A percentile compares a stretch with the other conserved stretches of the same genome.
phyloP scores from a whole-genome alignment of 345 rosid genomes.

The Microcos paniculata region DNA sequence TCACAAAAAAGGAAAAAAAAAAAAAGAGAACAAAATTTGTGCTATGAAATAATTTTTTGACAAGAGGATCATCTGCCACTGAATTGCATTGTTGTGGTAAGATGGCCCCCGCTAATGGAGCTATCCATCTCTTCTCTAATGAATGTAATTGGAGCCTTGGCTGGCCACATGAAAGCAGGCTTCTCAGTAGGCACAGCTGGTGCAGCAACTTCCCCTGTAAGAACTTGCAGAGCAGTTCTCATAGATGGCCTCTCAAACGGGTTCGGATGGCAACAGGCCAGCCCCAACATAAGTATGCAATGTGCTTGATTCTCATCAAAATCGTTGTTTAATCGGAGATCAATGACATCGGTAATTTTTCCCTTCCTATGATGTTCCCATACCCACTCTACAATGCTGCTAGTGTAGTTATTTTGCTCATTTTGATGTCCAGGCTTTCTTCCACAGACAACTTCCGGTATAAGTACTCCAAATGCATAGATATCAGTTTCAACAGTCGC shows the following conservation, averaged over 20 bases:
- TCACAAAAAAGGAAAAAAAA: not conserved
- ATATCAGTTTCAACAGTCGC: constrained; percentile 66
- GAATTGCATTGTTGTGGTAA: constrained; percentile 36
- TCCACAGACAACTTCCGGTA: constrained; percentile 61
- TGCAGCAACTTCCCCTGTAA: constrained; percentile 48
- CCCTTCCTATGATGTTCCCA: constrained; percentile 58
- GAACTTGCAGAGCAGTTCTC: constrained; percentile 60
- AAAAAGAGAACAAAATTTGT: not conserved
- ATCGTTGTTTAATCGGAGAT: constrained; percentile 38
- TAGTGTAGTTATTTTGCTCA: constrained; percentile 35
- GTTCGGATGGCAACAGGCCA: constrained; percentile 80
- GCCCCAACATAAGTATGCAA: constrained; percentile 46
- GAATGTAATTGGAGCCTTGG: constrained; percentile 42
- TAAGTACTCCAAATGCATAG: constrained; percentile 65
- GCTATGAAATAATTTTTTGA: not conserved
- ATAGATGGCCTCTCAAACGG: constrained; percentile 65
- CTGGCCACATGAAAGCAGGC: constrained; percentile 76
- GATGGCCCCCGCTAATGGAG: constrained; percentile 33
- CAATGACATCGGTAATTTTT: constrained; percentile 50
- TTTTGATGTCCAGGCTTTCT: constrained; percentile 41
- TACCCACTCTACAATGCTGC: constrained; percentile 57
- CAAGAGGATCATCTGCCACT: constrained; percentile 30
- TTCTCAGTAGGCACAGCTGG: constrained; percentile 55
- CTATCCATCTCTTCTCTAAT: constrained; percentile 35
- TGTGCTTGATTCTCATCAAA: constrained; percentile 42